phyloP scores from a whole-genome alignment of 164 flowering plant genomes.

The Berberis thunbergii region DNA sequence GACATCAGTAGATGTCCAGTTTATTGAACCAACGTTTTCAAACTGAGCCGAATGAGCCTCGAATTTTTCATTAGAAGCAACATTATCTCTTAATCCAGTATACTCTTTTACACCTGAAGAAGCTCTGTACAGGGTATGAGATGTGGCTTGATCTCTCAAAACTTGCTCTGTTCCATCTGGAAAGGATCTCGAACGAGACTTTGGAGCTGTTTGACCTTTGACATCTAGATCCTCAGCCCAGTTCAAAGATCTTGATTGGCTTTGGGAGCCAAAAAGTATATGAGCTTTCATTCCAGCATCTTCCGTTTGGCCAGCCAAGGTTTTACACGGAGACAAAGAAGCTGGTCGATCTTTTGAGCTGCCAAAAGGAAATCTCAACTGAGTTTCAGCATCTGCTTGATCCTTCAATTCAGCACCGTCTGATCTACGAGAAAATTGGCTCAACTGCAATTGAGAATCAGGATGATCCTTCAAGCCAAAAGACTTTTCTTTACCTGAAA shows the following conservation, averaged over 20 bases:
- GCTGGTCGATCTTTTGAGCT: constrained; percentile 5
- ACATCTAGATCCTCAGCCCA: constrained; percentile 13
- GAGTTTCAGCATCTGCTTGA: constrained; percentile 5
- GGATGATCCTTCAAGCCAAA: constrained; percentile 11
- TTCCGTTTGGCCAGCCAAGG: constrained; percentile 8
- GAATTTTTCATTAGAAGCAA: constrained; percentile 12
- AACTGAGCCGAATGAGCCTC: constrained; percentile 5
- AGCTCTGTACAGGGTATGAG: constrained; percentile 17
- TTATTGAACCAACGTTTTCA: constrained; percentile 16
- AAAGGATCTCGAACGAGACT: constrained; percentile 19
- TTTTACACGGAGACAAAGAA: constrained; percentile 9
- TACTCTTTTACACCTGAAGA: constrained; percentile 20
- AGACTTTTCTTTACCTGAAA: constrained; percentile 20
- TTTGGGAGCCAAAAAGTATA: constrained; percentile 8
- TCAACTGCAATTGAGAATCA: constrained; percentile 8
- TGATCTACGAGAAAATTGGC: constrained; percentile 12
- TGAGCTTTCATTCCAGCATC: constrained; percentile 13
- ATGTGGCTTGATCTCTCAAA: constrained; percentile 21
- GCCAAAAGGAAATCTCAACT: not conserved
- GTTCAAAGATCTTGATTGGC: constrained; percentile 7
- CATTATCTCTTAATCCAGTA: constrained; percentile 20
- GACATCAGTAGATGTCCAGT: constrained; percentile 11
- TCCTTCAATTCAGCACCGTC: constrained; percentile 9
- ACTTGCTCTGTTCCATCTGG: constrained; percentile 20
- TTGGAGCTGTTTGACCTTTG: constrained; percentile 29